phyloP scores from a whole-genome alignment of 495 filamentous ascomycete genomes.

The Glarea lozoyensis region DNA sequence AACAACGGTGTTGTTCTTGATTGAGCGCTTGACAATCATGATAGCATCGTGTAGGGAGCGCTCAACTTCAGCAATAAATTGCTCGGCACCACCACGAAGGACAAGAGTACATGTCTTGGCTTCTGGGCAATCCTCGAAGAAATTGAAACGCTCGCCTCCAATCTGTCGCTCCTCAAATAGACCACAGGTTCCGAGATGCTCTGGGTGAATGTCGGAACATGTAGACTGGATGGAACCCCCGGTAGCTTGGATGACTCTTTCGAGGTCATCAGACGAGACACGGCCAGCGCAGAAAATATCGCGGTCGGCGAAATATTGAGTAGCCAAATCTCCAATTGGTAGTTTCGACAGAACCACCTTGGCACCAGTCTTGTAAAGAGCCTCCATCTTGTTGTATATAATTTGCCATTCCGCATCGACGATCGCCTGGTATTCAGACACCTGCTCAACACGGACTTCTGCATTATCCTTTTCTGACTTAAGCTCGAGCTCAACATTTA shows the following conservation, averaged over 20 bases:
- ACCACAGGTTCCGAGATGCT: constrained; percentile 88
- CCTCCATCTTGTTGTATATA: constrained; percentile 98
- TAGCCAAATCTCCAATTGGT: constrained; percentile 94
- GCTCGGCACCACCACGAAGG: constrained; percentile 91
- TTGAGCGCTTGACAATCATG: constrained; percentile 98
- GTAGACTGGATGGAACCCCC: constrained; percentile 90
- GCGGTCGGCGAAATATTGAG: constrained; percentile 95
- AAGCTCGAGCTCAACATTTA: constrained; percentile 95
- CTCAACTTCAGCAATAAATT: constrained; percentile 98
- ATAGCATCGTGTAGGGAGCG: constrained; percentile 95
- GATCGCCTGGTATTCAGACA: constrained; percentile 98
- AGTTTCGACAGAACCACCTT: constrained; percentile 96
- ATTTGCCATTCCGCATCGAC: constrained; percentile 99
- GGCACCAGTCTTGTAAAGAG: constrained; percentile 81
- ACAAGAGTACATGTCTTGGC: constrained; percentile 97
- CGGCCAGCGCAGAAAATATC: constrained; percentile 98
- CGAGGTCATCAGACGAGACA: constrained; percentile 87
- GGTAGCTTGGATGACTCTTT: constrained; percentile 90
- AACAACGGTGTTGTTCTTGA: constrained; percentile 88
- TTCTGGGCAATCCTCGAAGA: constrained; percentile 90
- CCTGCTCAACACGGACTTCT: constrained; percentile 94
- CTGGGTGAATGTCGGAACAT: constrained; percentile 85
- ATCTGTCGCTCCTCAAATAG: constrained; percentile 93
- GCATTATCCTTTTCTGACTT: constrained; percentile 99
- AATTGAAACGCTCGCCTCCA: constrained; percentile 93